Base-by-base conservation (phyloP, 2,329 filamentous ascomycete genomes). In the Claviceps monticola region DNA sequence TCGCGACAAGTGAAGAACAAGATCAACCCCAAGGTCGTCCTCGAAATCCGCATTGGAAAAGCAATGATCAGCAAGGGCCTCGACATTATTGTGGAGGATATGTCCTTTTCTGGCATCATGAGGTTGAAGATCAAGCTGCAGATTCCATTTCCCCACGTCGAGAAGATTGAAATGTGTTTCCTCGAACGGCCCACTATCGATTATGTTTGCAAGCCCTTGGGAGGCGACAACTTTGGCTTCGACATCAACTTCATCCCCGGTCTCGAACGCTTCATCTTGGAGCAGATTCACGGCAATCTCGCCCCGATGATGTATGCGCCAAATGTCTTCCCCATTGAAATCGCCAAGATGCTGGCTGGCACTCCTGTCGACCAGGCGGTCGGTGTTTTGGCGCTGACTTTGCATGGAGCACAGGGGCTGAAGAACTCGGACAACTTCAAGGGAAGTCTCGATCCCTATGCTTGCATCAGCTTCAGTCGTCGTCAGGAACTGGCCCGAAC, bases 201-300 rank as follows among this genome's bases (percentile, higher is more conserved):
- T 70, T 98, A 97, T 64, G 90, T 95, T 53, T 96, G 93, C 76
- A 98, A 98, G 68, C 93, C 93, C 2, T 79, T 98, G 14, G 93
- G 93, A 59, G 94, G 94, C 55, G 93, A 98, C 55, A 90, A 79
- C 2, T 88, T 98, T 57, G 93, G 93, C 41, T 96, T 98, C 65
- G 93, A 98, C 63, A 97, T 98, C 75, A 97, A 96, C 71, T 96
- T 98, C 69, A 94, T 98, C 59, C 93, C 93, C 17, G 91, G 91
- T 59, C 77, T 98, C 23, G 90, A 97, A 67, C 79, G 68, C 52
- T 98, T 98, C 68, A 98, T 98, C 61, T 82, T 87, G 64, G 93
- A 98, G 60, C 88, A 95, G 71, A 95, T 98, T 50, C 94, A 98
- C 67, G 86, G 85, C 56, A 96, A 91, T 62, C 72, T 98, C 48